Conservation (phyloP, 139 green algal species). For the Tetraselmis striata region DNA sequence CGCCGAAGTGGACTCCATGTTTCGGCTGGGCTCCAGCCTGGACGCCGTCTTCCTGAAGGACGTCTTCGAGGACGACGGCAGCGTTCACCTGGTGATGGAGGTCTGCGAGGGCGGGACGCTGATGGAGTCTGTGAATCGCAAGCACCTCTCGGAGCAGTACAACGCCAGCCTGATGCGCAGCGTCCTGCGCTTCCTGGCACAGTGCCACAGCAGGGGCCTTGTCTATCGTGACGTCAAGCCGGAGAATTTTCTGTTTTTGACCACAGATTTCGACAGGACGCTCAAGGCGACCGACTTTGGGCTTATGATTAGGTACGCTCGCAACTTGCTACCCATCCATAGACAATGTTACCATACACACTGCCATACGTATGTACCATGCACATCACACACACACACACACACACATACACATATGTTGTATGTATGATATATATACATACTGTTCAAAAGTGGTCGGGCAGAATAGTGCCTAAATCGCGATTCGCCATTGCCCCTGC, state of each 20-base stretch:
- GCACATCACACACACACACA: too few species aligned
- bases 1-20: constrained; percentile 17
- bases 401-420: too few species aligned
- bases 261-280: not conserved
- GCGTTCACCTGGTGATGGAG: constrained; percentile 13
- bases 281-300: constrained; percentile 20
- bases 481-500: too few species aligned
- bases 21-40: constrained; percentile 4
- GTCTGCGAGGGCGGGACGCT: constrained; percentile 9
- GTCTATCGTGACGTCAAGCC: constrained; percentile 17
- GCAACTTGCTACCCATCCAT: too few species aligned
- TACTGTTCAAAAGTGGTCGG: too few species aligned
- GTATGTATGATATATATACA: too few species aligned
- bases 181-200: constrained; percentile 10
- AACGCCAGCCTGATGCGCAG: not conserved
- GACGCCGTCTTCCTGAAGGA: constrained; percentile 12
- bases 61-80: constrained; percentile 4
- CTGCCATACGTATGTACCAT: too few species aligned
- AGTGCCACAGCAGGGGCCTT: constrained; percentile 10
- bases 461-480: too few species aligned
- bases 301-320: not conserved
- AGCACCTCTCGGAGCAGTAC: not conserved
- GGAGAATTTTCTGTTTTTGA: constrained; percentile 16
- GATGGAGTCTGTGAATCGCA: not conserved
- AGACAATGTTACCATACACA: too few species aligned